A percentile compares a stretch with the other conserved stretches of the same genome.
Conservation (phyloP, 1,284 basidiomycete species). For the Austroboletus niveus region DNA sequence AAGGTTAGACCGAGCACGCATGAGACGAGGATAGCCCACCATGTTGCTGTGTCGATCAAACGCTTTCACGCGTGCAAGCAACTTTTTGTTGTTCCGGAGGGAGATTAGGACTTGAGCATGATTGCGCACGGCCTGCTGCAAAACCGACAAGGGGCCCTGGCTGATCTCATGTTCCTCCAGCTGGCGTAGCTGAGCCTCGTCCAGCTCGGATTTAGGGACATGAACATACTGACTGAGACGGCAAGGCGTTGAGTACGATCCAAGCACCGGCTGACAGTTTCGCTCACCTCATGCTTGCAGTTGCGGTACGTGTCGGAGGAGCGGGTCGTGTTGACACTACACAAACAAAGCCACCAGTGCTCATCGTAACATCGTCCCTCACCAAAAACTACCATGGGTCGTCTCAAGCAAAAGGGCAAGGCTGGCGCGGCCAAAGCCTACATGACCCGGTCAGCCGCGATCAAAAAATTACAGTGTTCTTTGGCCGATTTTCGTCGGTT, state of each 20-base stretch:
- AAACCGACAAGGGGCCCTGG: constrained; percentile 94
- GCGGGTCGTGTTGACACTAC: constrained; percentile 29
- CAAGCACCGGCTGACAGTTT: neutral
- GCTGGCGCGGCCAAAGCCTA: constrained; percentile 95
- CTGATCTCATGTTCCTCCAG: constrained; percentile 97
- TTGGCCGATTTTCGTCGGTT: constrained; percentile 95
- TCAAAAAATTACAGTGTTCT: constrained; percentile 94
- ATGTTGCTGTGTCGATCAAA: constrained; percentile 99
- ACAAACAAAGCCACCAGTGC: constrained; percentile 26
- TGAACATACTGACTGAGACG: constrained; percentile 88
- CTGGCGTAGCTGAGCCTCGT: constrained; percentile 93
- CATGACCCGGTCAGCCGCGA: constrained; percentile 85
- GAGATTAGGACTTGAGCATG: constrained; percentile 98
- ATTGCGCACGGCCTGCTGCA: constrained; percentile 97
- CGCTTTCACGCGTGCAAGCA: constrained; percentile 96
- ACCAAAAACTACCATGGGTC: constrained; percentile 64
- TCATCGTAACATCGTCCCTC: neutral
- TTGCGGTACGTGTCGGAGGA: constrained; percentile 4
- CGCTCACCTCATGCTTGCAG: constrained; percentile 30
- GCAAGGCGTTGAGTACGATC: constrained; percentile 4
- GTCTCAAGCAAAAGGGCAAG: constrained; percentile 87
- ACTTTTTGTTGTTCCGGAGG: constrained; percentile 97
- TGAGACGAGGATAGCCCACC: constrained; percentile 49
- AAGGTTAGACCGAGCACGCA: constrained; percentile 11
- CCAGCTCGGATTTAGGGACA: constrained; percentile 95